Percentiles rank a stretch among this genome's conserved stretches.
phyloP scores from a whole-genome alignment of 306 rosid species.

The Begonia fuchsioides region DNA sequence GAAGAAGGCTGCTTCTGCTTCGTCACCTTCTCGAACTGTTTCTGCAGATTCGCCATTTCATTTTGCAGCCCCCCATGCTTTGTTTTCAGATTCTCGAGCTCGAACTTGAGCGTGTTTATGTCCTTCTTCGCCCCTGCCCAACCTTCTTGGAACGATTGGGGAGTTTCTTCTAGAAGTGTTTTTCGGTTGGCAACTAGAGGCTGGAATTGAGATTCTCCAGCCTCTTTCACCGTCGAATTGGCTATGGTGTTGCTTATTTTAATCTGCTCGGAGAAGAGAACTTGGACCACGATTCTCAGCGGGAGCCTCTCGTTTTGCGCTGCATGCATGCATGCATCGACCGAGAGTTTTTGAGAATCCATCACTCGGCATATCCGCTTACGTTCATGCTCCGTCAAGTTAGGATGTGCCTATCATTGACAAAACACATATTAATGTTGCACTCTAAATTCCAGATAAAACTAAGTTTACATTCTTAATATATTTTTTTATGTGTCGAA shows the following conservation, averaged over 20 bases:
- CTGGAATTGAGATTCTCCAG: constrained; percentile 39
- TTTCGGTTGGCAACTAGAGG: constrained; percentile 56
- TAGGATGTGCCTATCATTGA: constrained; percentile 76
- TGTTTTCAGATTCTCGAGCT: constrained; percentile 71
- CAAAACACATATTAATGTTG: no score
- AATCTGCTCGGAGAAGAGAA: constrained; percentile 83
- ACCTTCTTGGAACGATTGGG: constrained; percentile 98
- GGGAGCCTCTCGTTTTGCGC: constrained; percentile 98
- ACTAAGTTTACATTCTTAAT: no score
- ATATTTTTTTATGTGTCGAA: no score
- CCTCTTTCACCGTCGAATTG: constrained; percentile 49
- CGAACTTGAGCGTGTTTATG: constrained; percentile 84
- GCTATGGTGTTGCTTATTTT: constrained; percentile 80
- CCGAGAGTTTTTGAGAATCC: constrained; percentile 98
- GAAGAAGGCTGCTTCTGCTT: constrained; percentile 84
- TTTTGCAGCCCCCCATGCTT: constrained; percentile 78
- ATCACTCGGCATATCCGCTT: constrained; percentile 88
- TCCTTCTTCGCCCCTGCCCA: constrained; percentile 87
- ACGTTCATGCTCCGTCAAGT: constrained; percentile 90
- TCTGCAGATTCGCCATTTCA: constrained; percentile 74
- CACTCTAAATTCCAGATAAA: no score
- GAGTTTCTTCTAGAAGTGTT: constrained; percentile 78
- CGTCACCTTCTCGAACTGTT: constrained; percentile 66
- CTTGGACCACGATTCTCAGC: constrained; percentile 86
- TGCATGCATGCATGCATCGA: constrained; percentile 97